Evolutionary conservation across 257 asterid species (phyloP), one percentile per base, ranked within the genome.

Genomic region (Orobanche coerulescens): DNA sequence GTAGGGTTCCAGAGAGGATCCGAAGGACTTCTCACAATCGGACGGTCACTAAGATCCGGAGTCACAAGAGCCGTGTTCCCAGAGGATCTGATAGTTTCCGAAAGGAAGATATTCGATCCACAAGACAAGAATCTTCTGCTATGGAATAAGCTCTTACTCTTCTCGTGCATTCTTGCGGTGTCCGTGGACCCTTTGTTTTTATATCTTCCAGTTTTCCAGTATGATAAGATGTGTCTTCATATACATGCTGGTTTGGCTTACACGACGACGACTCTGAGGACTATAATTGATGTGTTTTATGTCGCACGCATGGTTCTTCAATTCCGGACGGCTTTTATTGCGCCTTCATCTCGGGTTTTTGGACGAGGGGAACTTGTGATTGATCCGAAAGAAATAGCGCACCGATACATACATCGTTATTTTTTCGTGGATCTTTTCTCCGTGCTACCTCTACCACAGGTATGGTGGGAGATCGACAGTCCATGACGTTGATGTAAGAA

Each of bases 351-450:
- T 75, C 89, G 99, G 54, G 97, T 93, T 52, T 93, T 93, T 79
- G 99, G 99, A 40, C 79, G 99, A 65, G 99, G 99, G 10, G 99
- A 93, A 60, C 96, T 93, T 51, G 99, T 93, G 53, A 89, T 89
- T 62, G 99, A 93, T 75, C 95, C 95, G 47, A 69, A 64, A 42
- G 85, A 93, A 64, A 93, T 93, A 55, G 99, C 97, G 2, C 65
- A 39, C 22, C 83, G 95, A 50, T 93, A 89, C 57, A 55, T 89
- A 40, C 83, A 69, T 58, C 91, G 99, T 22, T 89, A 93, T 75
- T 93, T 93, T 54, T 68, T 69, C 1, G 92, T 93, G 71, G 99
- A 93, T 75, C 85, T 93, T 69, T 71, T 75, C 24, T 89, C 99
- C 26, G 80, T 93, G 75, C 79, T 93, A 34, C 99, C 99, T 84